Percentiles rank a stretch among this genome's conserved stretches.
phyloP scores from a whole-genome alignment of 2,329 filamentous ascomycete genomes.

The Microdochium nivale region DNA sequence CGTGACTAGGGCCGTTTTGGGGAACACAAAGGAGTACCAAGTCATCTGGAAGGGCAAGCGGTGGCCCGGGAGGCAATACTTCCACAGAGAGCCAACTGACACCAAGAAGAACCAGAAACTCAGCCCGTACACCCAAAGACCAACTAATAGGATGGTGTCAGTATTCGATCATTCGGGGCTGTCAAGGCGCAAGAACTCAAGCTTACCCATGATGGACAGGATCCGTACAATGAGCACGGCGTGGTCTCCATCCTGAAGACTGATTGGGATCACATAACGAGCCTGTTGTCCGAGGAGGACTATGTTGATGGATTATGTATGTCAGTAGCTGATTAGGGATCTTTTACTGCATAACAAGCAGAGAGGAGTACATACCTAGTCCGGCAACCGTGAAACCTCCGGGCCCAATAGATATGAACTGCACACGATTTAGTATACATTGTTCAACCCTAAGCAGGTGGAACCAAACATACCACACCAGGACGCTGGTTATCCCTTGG shows the following conservation, averaged over 20 bases:
- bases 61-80: constrained; percentile 46
- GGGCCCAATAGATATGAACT: constrained; percentile 76
- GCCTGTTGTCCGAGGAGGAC: constrained; percentile 37
- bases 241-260: constrained; percentile 31
- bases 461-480: constrained; percentile 45
- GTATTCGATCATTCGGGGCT: no score
- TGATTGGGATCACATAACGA: constrained; percentile 29
- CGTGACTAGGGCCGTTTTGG: constrained; percentile 68
- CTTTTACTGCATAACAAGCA: not conserved
- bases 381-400: constrained; percentile 49
- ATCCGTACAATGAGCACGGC: constrained; percentile 34
- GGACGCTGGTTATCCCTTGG: constrained; percentile 68
- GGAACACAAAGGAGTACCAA: constrained; percentile 78
- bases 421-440: constrained; percentile 1
- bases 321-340: not conserved
- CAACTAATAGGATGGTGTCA: no score
- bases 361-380: constrained; percentile 20
- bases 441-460: not conserved
- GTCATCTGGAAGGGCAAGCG: constrained; percentile 73
- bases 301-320: constrained; percentile 5
- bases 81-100: constrained; percentile 66
- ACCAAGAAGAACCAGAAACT: constrained; percentile 80
- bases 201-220: constrained; percentile 38
- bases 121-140: constrained; percentile 77
- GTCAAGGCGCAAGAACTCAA: no score